Evolutionary conservation across 768 basidiomycete genomes (phyloP).

Genomic region (Xerocomellus amylosporus): DNA sequence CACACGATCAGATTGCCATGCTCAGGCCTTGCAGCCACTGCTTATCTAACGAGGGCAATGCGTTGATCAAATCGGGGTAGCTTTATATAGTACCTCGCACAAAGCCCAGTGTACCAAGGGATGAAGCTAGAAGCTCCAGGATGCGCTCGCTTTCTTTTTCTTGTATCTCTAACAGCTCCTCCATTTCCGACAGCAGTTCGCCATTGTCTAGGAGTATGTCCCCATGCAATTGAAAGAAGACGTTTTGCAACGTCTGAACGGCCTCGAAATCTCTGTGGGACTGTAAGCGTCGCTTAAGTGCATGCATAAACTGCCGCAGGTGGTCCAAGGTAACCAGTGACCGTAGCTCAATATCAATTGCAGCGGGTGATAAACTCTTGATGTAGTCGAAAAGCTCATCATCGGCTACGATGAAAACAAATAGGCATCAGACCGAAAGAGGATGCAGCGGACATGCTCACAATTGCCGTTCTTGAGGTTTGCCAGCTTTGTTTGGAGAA

Average conservation of each 20-base stretch:
- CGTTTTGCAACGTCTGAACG: slow-evolving; percentile 81
- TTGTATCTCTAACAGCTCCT: slow-evolving; percentile 63
- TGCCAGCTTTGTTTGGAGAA: slow-evolving; percentile 65
- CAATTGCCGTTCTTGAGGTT: slow-evolving; percentile 62
- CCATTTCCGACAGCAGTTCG: slow-evolving; percentile 59
- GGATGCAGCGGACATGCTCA: slow-evolving; percentile 40
- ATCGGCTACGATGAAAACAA: slow-evolving; percentile 43
- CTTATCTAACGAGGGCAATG: slow-evolving; percentile 25
- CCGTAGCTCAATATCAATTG: slow-evolving; percentile 87
- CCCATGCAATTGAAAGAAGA: slow-evolving; percentile 82
- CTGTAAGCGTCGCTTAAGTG: slow-evolving; percentile 66
- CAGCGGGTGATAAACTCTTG: slow-evolving; percentile 86
- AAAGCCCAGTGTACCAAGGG: slow-evolving; percentile 73
- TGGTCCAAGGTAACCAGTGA: slow-evolving; percentile 65
- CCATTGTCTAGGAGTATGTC: slow-evolving; percentile 71
- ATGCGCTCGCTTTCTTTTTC: slow-evolving; percentile 74
- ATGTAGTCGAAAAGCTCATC: slow-evolving; percentile 80
- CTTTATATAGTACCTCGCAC: slow-evolving; percentile 61
- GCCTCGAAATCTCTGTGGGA: slow-evolving; percentile 94
- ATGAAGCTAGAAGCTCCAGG: slow-evolving; percentile 68
- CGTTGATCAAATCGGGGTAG: background rate
- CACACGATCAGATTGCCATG: background rate
- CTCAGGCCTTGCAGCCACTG: background rate
- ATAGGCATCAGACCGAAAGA: slow-evolving; percentile 6
- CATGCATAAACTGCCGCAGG: slow-evolving; percentile 66